A percentile compares a stretch with the other conserved stretches of the same genome.
These are phyloP conservation scores for Lachnellula hyalina DNA, from an alignment of 2,329 filamentous ascomycete genomes.

Conservation along the genomic window DNA sequence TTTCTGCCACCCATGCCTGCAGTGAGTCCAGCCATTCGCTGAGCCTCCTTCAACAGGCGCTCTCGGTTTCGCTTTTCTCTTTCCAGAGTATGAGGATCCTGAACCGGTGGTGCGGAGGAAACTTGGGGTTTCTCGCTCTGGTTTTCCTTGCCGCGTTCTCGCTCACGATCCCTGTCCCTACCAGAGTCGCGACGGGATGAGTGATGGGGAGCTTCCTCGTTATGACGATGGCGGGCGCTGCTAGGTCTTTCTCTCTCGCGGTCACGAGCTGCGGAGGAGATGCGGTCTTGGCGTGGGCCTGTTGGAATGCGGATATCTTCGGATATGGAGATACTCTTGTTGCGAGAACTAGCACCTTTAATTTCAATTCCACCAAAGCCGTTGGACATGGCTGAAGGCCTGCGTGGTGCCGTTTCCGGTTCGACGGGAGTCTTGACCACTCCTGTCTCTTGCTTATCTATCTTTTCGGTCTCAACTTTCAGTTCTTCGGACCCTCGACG, in stretches of 20 bases:
- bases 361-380: conserved; percentile 27
- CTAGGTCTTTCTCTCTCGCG: conserved; percentile 32
- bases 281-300: conserved; percentile 26
- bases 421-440: conserved; percentile 14
- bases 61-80: conserved; percentile 62
- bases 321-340: conserved; percentile 15
- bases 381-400: conserved; percentile 18
- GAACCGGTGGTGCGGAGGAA: conserved; percentile 9
- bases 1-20: conserved; percentile 39
- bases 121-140: conserved; percentile 5
- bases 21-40: conserved; percentile 54
- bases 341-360: conserved; percentile 27
- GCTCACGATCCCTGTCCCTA: conserved; percentile 37
- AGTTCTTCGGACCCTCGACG: conserved; percentile 22
- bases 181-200: conserved; percentile 40
- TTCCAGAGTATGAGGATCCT: conserved; percentile 55
- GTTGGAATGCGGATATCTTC: conserved; percentile 28
- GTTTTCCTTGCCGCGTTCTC: conserved; percentile 34
- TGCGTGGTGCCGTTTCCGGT: conserved; percentile 9
- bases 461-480: conserved; percentile 11
- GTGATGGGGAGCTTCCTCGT: conserved; percentile 22
- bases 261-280: conserved; percentile 24
- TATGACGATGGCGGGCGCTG: conserved; percentile 10
- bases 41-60: conserved; percentile 62
- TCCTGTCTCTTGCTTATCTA: conserved; percentile 6